phyloP scores from a whole-genome alignment of 805 yeast species.

The Kodamaea neixiangensis region DNA sequence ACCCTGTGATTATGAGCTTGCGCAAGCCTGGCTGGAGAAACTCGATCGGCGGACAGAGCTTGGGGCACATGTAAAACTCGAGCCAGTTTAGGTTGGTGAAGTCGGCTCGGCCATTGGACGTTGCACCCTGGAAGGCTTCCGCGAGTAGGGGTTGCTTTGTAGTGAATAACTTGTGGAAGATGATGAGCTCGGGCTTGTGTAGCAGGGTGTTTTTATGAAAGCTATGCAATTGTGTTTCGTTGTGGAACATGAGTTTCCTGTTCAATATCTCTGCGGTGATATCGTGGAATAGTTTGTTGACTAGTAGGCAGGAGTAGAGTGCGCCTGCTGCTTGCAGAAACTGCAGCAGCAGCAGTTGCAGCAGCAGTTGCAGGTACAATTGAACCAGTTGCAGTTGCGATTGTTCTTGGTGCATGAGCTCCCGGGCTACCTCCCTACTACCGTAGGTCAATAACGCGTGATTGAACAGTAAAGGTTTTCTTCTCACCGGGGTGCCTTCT shows the following conservation, averaged over 20 bases:
- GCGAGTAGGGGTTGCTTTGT: slow-evolving; percentile 58
- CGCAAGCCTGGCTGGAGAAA: slow-evolving; percentile 30
- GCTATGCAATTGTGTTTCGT: slow-evolving; percentile 45
- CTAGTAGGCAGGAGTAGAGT: slow-evolving; percentile 63
- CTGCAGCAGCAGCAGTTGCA: too few relatives aligned
- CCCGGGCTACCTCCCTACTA: slow-evolving; percentile 21
- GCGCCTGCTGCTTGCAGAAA: slow-evolving; percentile 19
- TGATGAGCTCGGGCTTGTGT: slow-evolving; percentile 46
- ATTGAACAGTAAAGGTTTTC: slow-evolving; percentile 66
- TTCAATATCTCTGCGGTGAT: slow-evolving; percentile 57
- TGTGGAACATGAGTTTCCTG: slow-evolving; percentile 55
- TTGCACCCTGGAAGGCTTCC: slow-evolving; percentile 7
- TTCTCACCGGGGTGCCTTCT: slow-evolving; percentile 59
- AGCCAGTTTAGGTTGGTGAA: slow-evolving; percentile 62
- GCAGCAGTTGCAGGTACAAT: neutral
- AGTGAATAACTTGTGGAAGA: slow-evolving; percentile 64
- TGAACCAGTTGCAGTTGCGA: neutral
- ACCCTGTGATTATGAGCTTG: slow-evolving; percentile 70
- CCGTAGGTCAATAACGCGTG: slow-evolving; percentile 72
- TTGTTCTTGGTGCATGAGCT: slow-evolving; percentile 4
- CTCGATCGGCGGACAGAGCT: slow-evolving; percentile 51
- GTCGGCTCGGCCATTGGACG: slow-evolving; percentile 31
- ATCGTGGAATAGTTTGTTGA: slow-evolving; percentile 66
- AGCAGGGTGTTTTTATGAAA: slow-evolving; percentile 27
- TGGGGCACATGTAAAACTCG: slow-evolving; percentile 84